A percentile compares a stretch with the other conserved stretches of the same genome.
These are phyloP conservation scores for Adansonia gregorii DNA, from an alignment of 441 rosid genomes.

Conservation along the genomic window DNA sequence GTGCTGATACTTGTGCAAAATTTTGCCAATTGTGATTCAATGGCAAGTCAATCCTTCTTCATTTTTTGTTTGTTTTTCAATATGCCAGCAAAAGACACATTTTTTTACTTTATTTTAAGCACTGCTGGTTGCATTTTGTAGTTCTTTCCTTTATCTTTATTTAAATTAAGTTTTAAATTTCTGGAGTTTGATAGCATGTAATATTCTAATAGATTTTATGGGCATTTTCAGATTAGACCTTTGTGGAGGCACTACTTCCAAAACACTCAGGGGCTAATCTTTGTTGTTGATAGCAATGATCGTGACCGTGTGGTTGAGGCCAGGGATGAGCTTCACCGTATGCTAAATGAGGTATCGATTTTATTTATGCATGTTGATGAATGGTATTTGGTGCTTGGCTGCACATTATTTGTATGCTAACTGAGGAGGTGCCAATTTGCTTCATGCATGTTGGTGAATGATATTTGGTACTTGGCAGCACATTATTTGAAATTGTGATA, in stretches of 20 bases:
- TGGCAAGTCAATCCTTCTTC: slow-evolving; percentile 1
- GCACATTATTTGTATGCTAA: slow-evolving; percentile 46
- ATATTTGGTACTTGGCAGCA: no score
- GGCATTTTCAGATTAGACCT: slow-evolving; percentile 42
- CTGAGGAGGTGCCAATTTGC: slow-evolving; percentile 40
- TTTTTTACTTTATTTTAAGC: neutral
- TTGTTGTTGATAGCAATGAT: slow-evolving; percentile 71
- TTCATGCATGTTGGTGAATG: no score
- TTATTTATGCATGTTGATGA: neutral
- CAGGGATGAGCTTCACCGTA: slow-evolving; percentile 65
- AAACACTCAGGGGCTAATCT: slow-evolving; percentile 65
- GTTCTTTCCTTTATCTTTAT: neutral
- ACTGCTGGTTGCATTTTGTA: neutral
- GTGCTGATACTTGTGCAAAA: neutral
- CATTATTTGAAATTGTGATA: neutral
- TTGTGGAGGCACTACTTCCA: slow-evolving; percentile 73
- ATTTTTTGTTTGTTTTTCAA: neutral
- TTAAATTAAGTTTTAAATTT: neutral
- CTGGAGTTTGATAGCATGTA: neutral
- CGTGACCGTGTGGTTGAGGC: slow-evolving; percentile 68
- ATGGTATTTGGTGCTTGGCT: no score
- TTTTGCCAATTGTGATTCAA: neutral
- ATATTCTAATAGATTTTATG: neutral
- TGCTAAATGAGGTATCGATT: slow-evolving; percentile 59
- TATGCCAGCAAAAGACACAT: no score